These are phyloP conservation scores for Pichia heedii DNA, from an alignment of 805 yeast species.

Conservation along the genomic window DNA sequence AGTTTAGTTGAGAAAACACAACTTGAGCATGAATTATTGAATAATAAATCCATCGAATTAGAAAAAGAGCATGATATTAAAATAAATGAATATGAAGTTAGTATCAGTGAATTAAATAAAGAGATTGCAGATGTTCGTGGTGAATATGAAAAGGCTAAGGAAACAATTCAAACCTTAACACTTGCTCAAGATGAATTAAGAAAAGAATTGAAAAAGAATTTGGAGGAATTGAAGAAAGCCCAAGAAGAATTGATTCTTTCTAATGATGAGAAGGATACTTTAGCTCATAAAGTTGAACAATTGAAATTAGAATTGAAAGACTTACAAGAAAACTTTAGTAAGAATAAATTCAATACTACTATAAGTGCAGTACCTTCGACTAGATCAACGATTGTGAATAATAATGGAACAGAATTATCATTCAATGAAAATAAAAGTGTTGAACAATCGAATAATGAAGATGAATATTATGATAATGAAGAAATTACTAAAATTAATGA, in stretches of 20 bases:
- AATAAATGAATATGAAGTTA: constrained; percentile 39
- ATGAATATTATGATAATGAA: neutral
- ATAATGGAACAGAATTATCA: constrained; percentile 9
- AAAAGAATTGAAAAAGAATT: constrained; percentile 50
- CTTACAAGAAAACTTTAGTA: constrained; percentile 23
- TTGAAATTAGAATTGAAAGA: constrained; percentile 34
- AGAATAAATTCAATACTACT: constrained; percentile 13
- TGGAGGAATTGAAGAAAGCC: constrained; percentile 54
- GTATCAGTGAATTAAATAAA: constrained; percentile 40
- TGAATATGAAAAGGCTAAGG: constrained; percentile 49
- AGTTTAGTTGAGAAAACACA: constrained; percentile 45
- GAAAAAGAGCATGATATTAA: constrained; percentile 37
- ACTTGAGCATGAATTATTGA: constrained; percentile 43
- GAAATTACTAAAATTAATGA: constrained; percentile 65
- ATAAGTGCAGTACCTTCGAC: constrained; percentile 7
- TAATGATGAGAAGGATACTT: constrained; percentile 56
- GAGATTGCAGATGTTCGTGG: constrained; percentile 47
- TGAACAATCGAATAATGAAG: constrained; percentile 26
- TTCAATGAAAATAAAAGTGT: constrained; percentile 8
- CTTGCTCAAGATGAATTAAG: constrained; percentile 54
- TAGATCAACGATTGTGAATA: too few relatives aligned
- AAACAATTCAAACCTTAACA: constrained; percentile 50
- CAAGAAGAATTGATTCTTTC: constrained; percentile 49
- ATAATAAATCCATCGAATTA: constrained; percentile 47
- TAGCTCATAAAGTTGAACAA: constrained; percentile 52